Evolutionary conservation across 1,284 basidiomycete genomes (phyloP).

Genomic region (Peniophora sp.): DNA sequence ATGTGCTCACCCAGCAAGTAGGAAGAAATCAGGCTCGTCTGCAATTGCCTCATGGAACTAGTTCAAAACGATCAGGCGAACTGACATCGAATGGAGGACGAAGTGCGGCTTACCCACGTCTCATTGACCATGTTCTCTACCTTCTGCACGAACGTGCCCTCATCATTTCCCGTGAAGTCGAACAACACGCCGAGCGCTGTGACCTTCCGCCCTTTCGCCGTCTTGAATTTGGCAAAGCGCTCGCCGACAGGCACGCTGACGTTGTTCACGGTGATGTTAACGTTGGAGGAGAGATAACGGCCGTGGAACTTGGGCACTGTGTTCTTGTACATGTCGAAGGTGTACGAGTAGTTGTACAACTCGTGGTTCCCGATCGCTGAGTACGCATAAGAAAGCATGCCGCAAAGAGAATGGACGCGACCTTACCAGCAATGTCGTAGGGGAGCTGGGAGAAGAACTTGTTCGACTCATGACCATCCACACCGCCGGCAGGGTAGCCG

Average conservation of each 20-base stretch:
- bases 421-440: slow-evolving; percentile 81
- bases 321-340: slow-evolving; percentile 71
- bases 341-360: slow-evolving; percentile 72
- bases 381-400: neutral
- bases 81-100: neutral
- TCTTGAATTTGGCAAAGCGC: slow-evolving; percentile 70
- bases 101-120: slow-evolving; percentile 42
- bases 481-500: slow-evolving; percentile 59
- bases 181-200: slow-evolving; percentile 80
- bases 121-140: slow-evolving; percentile 73
- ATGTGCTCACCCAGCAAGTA: neutral
- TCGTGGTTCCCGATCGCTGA: slow-evolving; percentile 52
- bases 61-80: neutral
- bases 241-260: slow-evolving; percentile 58
- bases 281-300: slow-evolving; percentile 78
- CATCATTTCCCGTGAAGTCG: slow-evolving; percentile 59
- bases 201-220: slow-evolving; percentile 61
- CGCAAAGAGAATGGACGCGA: slow-evolving; percentile 49
- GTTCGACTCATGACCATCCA: slow-evolving; percentile 70
- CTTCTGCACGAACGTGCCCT: slow-evolving; percentile 67
- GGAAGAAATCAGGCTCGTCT: slow-evolving; percentile 1
- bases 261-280: slow-evolving; percentile 66
- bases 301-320: slow-evolving; percentile 68
- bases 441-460: slow-evolving; percentile 68
- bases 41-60: slow-evolving; percentile 72